phyloP scores from a whole-genome alignment of 2,329 filamentous ascomycete genomes.

The Cladosporium sp. region DNA sequence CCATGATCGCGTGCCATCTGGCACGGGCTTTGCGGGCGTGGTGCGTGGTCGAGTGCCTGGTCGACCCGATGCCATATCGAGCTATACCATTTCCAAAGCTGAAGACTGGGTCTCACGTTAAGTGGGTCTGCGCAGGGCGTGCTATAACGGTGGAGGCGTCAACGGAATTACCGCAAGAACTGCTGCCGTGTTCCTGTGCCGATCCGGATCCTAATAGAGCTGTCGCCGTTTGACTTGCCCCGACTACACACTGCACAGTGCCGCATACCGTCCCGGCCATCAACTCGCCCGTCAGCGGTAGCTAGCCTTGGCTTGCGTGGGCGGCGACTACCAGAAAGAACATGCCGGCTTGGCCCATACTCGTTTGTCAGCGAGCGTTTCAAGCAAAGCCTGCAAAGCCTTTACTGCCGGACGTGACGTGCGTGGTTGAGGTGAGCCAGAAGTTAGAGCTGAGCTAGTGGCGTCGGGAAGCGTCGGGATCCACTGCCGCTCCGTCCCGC shows the following conservation, averaged over 20 bases:
- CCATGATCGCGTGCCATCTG: constrained; percentile 5
- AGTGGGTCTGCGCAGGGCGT: neutral
- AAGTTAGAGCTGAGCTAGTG: neutral
- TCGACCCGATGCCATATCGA: constrained; percentile 7
- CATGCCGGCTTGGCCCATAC: too few relatives aligned
- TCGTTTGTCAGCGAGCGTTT: neutral
- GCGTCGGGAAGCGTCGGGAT: constrained; percentile 5
- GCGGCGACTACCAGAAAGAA: too few relatives aligned
- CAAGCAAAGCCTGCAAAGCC: constrained; percentile 5
- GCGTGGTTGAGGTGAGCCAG: too few relatives aligned
- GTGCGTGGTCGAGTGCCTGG: constrained; percentile 4
- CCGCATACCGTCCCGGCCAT: too few relatives aligned
- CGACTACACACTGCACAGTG: too few relatives aligned
- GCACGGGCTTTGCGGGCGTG: constrained; percentile 8
- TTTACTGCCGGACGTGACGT: constrained; percentile 2
- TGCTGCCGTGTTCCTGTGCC: neutral
- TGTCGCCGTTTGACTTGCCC: neutral
- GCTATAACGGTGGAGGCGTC: constrained; percentile 1
- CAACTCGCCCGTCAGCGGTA: too few relatives aligned
- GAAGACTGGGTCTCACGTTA: constrained; percentile 6
- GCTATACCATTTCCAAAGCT: constrained; percentile 3
- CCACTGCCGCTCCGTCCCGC: neutral
- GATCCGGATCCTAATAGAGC: too few relatives aligned
- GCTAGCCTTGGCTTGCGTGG: too few relatives aligned
- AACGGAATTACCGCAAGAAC: neutral